Base-by-base conservation (phyloP, 1,284 basidiomycete species). In the Rhodotorula mucilaginosa region DNA sequence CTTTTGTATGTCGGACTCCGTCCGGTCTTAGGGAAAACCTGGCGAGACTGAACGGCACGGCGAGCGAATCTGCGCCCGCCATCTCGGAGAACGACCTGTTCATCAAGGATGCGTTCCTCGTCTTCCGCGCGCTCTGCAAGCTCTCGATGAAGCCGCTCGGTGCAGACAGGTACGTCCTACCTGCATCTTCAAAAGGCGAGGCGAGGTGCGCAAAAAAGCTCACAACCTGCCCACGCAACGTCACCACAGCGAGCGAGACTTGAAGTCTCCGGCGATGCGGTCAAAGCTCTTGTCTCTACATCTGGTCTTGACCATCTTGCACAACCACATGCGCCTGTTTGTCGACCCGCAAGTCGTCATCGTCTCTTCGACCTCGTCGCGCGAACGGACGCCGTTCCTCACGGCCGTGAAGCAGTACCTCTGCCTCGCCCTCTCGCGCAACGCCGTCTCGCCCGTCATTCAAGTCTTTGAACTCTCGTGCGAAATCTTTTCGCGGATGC, bases 401-500 rank as follows among this genome's bases (percentile, higher is more conserved):
- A 92, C 96, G 80, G 93, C 93, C 23, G 88, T 93, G 74, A 97
- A 93, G 80, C 94, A 97, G 80, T 97, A 97, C 82, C 86, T 99
- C 69, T 98, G 96, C 81, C 83, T 97, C 75, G 91, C 89, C 75
- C 83, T 99, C 77, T 97, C 93, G 78, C 87, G 97, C 63, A 99
- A 99, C 81, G 96, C 96, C 61, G 91, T 98, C 73, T 95, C 92
- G 80, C 89, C 94, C 13, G 92, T 99, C 29, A 90, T 90, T 26
- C 95, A 97, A 81, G 95, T 99, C 29, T 99, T 99, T 81, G 97
- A 99, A 81, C 88, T 96, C 65, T 93, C 92, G 78, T 95, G 97
- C 67, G 97, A 99, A 83, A 97, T 99, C 77, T 99, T 99, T 82
- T 99, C 96, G 94, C 88, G 92, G 76, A 91, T 98, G 60, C 83